These are phyloP conservation scores for Cryptosporidium sp. DNA, from an alignment of 169 alveolate species.

Conservation along the genomic window DNA sequence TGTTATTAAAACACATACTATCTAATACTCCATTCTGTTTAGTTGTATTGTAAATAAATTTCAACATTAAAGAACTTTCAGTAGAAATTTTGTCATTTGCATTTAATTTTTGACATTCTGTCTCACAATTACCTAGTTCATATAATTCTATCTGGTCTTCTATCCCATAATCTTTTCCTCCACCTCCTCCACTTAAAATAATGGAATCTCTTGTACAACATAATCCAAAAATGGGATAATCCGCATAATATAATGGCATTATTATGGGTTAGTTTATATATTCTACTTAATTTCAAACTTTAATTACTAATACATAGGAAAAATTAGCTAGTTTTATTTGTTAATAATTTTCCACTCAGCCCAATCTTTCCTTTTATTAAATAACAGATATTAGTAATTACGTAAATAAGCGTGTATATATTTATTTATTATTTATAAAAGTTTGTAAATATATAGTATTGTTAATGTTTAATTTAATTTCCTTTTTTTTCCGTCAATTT, in stretches of 20 bases:
- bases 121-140: conserved; percentile 20
- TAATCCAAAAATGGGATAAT: conserved; percentile 65
- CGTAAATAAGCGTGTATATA: neutral
- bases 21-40: conserved; percentile 66
- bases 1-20: conserved; percentile 45
- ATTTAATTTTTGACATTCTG: neutral
- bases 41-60: conserved; percentile 36
- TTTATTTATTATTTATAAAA: neutral
- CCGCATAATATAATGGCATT: conserved; percentile 70
- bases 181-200: conserved; percentile 71
- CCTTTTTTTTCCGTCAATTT: neutral
- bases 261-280: neutral
- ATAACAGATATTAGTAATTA: neutral
- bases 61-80: conserved; percentile 29
- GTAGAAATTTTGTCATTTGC: conserved; percentile 39
- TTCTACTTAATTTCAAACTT: neutral
- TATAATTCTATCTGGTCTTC: conserved; percentile 68
- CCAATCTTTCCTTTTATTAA: neutral
- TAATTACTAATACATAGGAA: conserved; percentile 6
- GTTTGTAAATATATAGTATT: neutral
- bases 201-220: conserved; percentile 49
- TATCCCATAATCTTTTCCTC: conserved; percentile 73
- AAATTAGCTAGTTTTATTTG: neutral
- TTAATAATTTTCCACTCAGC: neutral
- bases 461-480: neutral